Evolutionary conservation across 768 basidiomycete genomes (phyloP).

Genomic region (Pulveroboletus sp.): DNA sequence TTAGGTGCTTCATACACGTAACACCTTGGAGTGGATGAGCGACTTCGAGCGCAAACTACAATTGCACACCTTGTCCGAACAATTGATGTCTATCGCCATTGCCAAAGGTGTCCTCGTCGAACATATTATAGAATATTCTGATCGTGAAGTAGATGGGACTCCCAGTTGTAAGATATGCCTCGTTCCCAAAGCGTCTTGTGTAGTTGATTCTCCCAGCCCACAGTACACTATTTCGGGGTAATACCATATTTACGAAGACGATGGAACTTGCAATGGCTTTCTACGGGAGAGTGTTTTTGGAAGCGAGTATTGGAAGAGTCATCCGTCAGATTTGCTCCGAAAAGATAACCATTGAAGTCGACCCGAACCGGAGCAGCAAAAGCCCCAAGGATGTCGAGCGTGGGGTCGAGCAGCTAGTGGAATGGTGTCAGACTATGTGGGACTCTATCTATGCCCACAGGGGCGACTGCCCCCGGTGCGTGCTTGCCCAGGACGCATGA

Average conservation of each 20-base stretch:
- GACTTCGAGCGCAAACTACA: slow-evolving; percentile 66
- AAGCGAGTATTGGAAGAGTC: slow-evolving; percentile 69
- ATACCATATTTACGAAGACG: slow-evolving; percentile 65
- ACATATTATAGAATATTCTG: slow-evolving; percentile 66
- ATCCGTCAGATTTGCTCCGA: slow-evolving; percentile 70
- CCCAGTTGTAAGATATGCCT: slow-evolving; percentile 50
- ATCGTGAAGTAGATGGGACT: slow-evolving; percentile 67
- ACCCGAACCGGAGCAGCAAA: slow-evolving; percentile 66
- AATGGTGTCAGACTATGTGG: slow-evolving; percentile 83
- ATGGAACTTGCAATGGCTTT: slow-evolving; percentile 79
- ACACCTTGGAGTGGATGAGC: slow-evolving; percentile 70
- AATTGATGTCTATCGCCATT: slow-evolving; percentile 66
- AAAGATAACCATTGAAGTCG: slow-evolving; percentile 77
- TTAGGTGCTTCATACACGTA: slow-evolving; percentile 46
- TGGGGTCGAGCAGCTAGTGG: slow-evolving; percentile 63
- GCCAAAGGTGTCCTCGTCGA: slow-evolving; percentile 61
- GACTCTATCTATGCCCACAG: slow-evolving; percentile 72
- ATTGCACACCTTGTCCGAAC: slow-evolving; percentile 56
- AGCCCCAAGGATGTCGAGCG: slow-evolving; percentile 57
- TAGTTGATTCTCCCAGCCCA: slow-evolving; percentile 46
- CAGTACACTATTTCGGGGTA: slow-evolving; percentile 70
- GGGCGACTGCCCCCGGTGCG: slow-evolving; percentile 71
- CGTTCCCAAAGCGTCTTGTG: neutral
- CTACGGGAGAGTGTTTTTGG: slow-evolving; percentile 77
- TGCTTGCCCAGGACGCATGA: slow-evolving; percentile 13